These are phyloP conservation scores for Cladosporium phlei DNA, from an alignment of 2,329 filamentous ascomycete genomes.

Conservation along the genomic window DNA sequence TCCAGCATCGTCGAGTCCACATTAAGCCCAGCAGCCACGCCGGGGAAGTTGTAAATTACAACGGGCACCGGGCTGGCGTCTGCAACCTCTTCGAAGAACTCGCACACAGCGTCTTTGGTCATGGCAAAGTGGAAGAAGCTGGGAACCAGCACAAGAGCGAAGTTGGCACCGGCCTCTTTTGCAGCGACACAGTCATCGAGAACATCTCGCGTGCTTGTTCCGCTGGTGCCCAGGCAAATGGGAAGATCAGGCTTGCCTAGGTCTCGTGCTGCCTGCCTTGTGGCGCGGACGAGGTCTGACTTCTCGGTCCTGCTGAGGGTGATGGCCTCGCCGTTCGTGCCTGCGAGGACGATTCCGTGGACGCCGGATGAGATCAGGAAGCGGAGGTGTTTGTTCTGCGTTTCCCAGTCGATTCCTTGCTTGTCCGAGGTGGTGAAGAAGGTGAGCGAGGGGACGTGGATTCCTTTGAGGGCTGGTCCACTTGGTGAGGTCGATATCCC, in stretches of 20 bases:
- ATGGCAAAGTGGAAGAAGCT: constrained; percentile 40
- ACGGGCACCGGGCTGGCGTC: constrained; percentile 39
- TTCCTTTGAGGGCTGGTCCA: constrained; percentile 44
- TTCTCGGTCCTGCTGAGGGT: constrained; percentile 39
- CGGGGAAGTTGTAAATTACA: constrained; percentile 47
- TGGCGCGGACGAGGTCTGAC: constrained; percentile 34
- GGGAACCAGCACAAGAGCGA: constrained; percentile 36
- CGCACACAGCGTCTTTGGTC: constrained; percentile 33
- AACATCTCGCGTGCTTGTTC: constrained; percentile 37
- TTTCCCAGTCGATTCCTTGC: constrained; percentile 54
- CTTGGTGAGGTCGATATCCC: not conserved
- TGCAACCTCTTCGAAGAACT: constrained; percentile 35
- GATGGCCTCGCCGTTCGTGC: constrained; percentile 45
- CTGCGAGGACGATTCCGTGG: constrained; percentile 45
- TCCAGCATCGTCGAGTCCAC: constrained; percentile 40
- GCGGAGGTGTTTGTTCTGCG: constrained; percentile 50
- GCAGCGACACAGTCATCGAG: constrained; percentile 37
- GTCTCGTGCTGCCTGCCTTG: constrained; percentile 35
- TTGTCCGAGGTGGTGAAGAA: constrained; percentile 47
- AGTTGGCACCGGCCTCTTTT: constrained; percentile 36
- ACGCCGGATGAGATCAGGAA: constrained; percentile 52
- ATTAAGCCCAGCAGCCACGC: constrained; percentile 40
- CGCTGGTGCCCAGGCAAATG: constrained; percentile 40
- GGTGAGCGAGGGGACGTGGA: constrained; percentile 55
- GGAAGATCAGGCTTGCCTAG: constrained; percentile 33